phyloP scores from a whole-genome alignment of 495 filamentous ascomycete species.

The Rusavskia elegans region DNA sequence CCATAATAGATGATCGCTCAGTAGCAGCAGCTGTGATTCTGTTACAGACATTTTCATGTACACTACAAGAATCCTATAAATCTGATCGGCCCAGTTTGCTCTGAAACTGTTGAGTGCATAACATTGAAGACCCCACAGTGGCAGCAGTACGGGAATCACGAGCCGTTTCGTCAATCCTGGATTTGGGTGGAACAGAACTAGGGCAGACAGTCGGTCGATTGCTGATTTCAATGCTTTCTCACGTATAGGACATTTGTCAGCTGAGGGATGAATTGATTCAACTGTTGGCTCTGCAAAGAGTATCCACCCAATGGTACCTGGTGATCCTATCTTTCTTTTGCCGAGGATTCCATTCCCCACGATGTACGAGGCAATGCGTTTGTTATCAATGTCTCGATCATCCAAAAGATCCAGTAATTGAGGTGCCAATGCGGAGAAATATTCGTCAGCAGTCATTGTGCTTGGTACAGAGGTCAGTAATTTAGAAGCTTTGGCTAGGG shows the following conservation, averaged over 20 bases:
- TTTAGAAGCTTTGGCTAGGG: conserved; percentile 47
- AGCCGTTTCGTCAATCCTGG: conserved; percentile 57
- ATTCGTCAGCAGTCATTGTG: conserved; percentile 36
- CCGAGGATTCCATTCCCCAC: conserved; percentile 61
- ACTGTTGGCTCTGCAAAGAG: conserved; percentile 52
- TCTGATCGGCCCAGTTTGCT: conserved; percentile 16
- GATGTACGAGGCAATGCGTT: conserved; percentile 50
- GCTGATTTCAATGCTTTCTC: conserved; percentile 20
- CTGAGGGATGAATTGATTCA: conserved; percentile 38
- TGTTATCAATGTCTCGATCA: conserved; percentile 45
- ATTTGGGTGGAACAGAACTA: conserved; percentile 54
- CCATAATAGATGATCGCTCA: conserved; percentile 35
- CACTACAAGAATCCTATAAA: conserved; percentile 24
- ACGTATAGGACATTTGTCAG: background rate
- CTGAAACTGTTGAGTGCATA: conserved; percentile 28
- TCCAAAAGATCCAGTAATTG: conserved; percentile 55
- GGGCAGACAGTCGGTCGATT: conserved; percentile 37
- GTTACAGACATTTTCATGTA: conserved; percentile 34
- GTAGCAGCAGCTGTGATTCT: conserved; percentile 24
- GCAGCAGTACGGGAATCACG: conserved; percentile 44
- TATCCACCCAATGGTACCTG: conserved; percentile 52
- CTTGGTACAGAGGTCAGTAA: conserved; percentile 48
- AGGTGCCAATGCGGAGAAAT: conserved; percentile 47
- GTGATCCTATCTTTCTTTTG: conserved; percentile 48
- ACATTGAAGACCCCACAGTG: conserved; percentile 50